phyloP scores from a whole-genome alignment of 352 stramenopile species.

The Globisporangium nodosum region DNA sequence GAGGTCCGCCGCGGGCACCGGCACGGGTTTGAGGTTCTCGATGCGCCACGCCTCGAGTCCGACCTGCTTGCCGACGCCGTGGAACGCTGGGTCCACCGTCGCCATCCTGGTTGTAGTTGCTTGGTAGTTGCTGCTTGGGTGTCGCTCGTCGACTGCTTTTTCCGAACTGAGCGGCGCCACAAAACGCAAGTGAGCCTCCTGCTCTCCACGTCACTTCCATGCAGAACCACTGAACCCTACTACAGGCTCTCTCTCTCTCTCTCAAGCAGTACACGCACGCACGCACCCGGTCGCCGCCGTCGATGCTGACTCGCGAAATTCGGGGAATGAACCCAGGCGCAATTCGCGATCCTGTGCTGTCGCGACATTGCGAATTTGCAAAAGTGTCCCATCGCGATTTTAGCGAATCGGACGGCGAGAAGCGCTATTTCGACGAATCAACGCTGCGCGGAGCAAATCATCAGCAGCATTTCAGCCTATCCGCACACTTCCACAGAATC shows the following conservation, averaged over 20 bases:
- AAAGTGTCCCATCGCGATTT: neutral
- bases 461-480: neutral
- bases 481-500: neutral
- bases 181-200: neutral
- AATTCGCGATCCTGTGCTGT: neutral
- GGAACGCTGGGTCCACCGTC: conserved; percentile 56
- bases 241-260: no score
- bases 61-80: conserved; percentile 43
- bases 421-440: neutral
- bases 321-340: neutral
- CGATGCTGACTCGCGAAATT: neutral
- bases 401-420: neutral
- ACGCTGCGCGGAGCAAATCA: neutral
- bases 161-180: neutral
- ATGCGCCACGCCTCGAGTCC: conserved; percentile 84
- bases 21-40: conserved; percentile 72
- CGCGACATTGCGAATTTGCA: no score
- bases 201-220: neutral
- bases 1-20: conserved; percentile 40
- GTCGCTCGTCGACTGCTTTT: neutral
- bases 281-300: neutral
- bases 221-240: no score
- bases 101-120: conserved; percentile 26
- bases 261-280: neutral
- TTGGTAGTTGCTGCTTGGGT: conserved; percentile 1